A percentile compares a stretch with the other conserved stretches of the same genome.
phyloP scores from a whole-genome alignment of 495 filamentous ascomycete species.

The Hyphodiscus hymeniophilus region DNA sequence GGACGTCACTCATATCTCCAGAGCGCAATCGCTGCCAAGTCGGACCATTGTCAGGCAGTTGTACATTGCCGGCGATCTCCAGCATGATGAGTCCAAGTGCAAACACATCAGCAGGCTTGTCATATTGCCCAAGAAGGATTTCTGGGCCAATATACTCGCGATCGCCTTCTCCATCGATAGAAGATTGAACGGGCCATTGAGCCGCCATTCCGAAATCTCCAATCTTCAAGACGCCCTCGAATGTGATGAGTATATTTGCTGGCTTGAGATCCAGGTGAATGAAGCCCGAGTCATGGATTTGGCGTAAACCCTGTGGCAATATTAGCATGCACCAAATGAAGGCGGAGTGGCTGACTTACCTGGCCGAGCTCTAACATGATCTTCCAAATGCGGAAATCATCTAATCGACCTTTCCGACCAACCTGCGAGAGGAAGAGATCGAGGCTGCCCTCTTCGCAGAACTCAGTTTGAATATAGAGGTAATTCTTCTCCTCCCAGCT shows the following conservation, averaged over 20 bases:
- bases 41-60: slow-evolving; percentile 82
- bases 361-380: slow-evolving; percentile 74
- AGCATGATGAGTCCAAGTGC: slow-evolving; percentile 88
- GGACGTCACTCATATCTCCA: slow-evolving; percentile 79
- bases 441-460: slow-evolving; percentile 84
- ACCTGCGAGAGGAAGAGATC: slow-evolving; percentile 71
- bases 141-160: slow-evolving; percentile 94
- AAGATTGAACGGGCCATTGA: slow-evolving; percentile 62
- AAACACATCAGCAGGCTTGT: slow-evolving; percentile 90
- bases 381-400: slow-evolving; percentile 98
- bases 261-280: slow-evolving; percentile 95
- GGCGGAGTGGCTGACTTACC: slow-evolving; percentile 35
- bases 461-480: slow-evolving; percentile 96
- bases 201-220: slow-evolving; percentile 92
- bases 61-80: slow-evolving; percentile 86
- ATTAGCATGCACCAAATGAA: slow-evolving; percentile 1
- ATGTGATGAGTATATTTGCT: slow-evolving; percentile 85
- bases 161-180: slow-evolving; percentile 87
- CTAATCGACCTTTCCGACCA: slow-evolving; percentile 74
- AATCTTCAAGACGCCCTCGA: slow-evolving; percentile 88
- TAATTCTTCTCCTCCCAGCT: slow-evolving; percentile 75
- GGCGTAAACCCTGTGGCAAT: slow-evolving; percentile 62
- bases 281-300: slow-evolving; percentile 79
- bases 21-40: slow-evolving; percentile 82
- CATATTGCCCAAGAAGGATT: slow-evolving; percentile 71